A percentile compares a stretch with the other conserved stretches of the same genome.
phyloP scores from a whole-genome alignment of 1,284 basidiomycete genomes.

The Pterulicium gracile region DNA sequence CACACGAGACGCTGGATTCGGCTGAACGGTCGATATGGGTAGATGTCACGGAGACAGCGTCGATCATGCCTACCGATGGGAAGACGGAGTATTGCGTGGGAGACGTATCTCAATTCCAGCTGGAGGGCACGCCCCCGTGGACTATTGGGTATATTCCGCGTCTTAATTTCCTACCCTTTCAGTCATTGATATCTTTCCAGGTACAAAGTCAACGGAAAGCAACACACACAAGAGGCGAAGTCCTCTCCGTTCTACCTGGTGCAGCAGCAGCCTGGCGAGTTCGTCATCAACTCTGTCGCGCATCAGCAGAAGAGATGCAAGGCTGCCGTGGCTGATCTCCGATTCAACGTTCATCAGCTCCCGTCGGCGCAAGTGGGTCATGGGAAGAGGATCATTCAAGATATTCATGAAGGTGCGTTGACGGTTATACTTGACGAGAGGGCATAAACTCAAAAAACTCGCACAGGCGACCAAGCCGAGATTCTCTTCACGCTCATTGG shows the following conservation, averaged over 20 bases:
- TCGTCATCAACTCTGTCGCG: constrained; percentile 77
- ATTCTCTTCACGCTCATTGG: constrained; percentile 85
- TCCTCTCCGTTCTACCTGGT: constrained; percentile 75
- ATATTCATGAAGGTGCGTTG: constrained; percentile 73
- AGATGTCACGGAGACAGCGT: constrained; percentile 91
- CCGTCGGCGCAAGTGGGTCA: constrained; percentile 83
- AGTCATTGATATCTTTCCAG: constrained; percentile 24
- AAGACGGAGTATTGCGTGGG: constrained; percentile 84
- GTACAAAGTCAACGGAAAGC: constrained; percentile 75
- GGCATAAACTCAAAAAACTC: constrained; percentile 3
- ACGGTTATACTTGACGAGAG: neutral
- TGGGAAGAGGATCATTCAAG: constrained; percentile 72
- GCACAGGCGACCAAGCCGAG: constrained; percentile 79
- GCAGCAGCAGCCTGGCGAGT: constrained; percentile 75
- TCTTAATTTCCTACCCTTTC: constrained; percentile 4
- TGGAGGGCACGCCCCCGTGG: constrained; percentile 96
- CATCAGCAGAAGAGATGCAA: constrained; percentile 89
- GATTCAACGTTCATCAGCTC: constrained; percentile 71
- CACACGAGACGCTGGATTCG: constrained; percentile 58
- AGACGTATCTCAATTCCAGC: constrained; percentile 82
- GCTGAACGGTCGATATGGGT: constrained; percentile 59
- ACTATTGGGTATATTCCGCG: constrained; percentile 60
- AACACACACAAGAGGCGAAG: constrained; percentile 66
- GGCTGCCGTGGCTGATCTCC: constrained; percentile 66
- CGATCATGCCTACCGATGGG: constrained; percentile 77